phyloP scores from a whole-genome alignment of 2,329 filamentous ascomycete genomes.

The Huntiella savannae region DNA sequence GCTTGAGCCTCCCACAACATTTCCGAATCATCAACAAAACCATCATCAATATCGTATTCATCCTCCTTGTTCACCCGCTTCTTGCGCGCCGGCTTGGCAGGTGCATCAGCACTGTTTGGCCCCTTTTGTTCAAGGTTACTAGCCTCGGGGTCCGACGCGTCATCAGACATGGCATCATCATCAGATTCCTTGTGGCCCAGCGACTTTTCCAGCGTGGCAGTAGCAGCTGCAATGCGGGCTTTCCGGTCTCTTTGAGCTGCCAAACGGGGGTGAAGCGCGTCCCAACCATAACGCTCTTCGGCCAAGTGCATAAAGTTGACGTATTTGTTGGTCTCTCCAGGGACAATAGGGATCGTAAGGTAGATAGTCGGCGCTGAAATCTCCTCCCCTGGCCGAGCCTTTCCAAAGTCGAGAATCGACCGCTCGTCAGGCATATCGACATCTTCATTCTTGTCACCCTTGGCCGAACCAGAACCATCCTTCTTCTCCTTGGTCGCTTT shows the following conservation, averaged over 20 bases:
- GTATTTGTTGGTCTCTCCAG: slow-evolving; percentile 66
- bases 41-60: slow-evolving; percentile 67
- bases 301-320: slow-evolving; percentile 91
- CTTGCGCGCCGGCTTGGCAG: slow-evolving; percentile 49
- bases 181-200: slow-evolving; percentile 24
- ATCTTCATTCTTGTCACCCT: slow-evolving; percentile 34
- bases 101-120: slow-evolving; percentile 21
- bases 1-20: slow-evolving; percentile 90
- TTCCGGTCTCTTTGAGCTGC: slow-evolving; percentile 78
- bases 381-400: slow-evolving; percentile 39
- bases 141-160: slow-evolving; percentile 54
- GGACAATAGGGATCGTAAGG: slow-evolving; percentile 57
- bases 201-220: slow-evolving; percentile 64
- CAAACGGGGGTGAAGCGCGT: slow-evolving; percentile 75
- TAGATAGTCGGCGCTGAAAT: slow-evolving; percentile 55
- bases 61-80: slow-evolving; percentile 66
- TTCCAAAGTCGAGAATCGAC: slow-evolving; percentile 43
- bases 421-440: slow-evolving; percentile 22
- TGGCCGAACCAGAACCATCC: slow-evolving; percentile 27
- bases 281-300: slow-evolving; percentile 85
- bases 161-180: slow-evolving; percentile 64
- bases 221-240: slow-evolving; percentile 70
- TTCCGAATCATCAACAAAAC: slow-evolving; percentile 85
- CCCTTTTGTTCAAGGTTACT: slow-evolving; percentile 64
- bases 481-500: slow-evolving; percentile 14